phyloP scores from a whole-genome alignment of 2,329 filamentous ascomycete genomes.

The Aureobasidium namibiae region DNA sequence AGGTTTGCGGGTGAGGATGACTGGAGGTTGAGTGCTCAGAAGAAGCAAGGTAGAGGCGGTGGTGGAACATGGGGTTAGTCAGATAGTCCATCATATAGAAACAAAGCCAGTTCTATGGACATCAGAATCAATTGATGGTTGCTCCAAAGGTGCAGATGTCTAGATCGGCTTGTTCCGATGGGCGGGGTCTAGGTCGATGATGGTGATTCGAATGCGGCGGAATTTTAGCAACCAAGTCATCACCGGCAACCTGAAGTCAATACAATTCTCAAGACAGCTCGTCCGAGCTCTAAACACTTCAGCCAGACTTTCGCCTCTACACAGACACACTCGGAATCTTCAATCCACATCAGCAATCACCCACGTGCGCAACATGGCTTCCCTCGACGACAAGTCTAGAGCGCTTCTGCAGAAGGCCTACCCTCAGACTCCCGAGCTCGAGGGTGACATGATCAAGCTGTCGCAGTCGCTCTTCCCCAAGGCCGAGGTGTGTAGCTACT shows the following conservation, averaged over 20 bases:
- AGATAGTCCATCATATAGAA: neutral
- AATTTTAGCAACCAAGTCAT: constrained; percentile 2
- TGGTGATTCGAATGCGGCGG: neutral
- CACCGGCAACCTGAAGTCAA: constrained; percentile 21
- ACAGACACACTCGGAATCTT: neutral
- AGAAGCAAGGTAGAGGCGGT: constrained; percentile 72
- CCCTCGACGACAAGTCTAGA: constrained; percentile 25
- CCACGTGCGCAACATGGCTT: constrained; percentile 22
- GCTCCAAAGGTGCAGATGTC: no score
- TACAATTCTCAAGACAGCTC: constrained; percentile 18
- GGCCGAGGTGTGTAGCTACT: constrained; percentile 23
- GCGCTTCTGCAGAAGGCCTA: constrained; percentile 26
- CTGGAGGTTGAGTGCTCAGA: constrained; percentile 86
- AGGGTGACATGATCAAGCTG: constrained; percentile 26
- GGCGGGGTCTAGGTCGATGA: neutral
- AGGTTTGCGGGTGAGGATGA: constrained; percentile 88
- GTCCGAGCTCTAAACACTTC: constrained; percentile 15
- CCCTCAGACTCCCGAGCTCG: constrained; percentile 24
- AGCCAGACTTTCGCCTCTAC: neutral
- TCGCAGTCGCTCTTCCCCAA: constrained; percentile 26
- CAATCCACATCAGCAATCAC: neutral
- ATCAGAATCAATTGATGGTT: no score
- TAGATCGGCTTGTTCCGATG: constrained; percentile 1
- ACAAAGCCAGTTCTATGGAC: neutral
- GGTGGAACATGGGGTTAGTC: constrained; percentile 83